Evolutionary conservation across 2,329 filamentous ascomycete species (phyloP).

Genomic region (Penicillium sp.): DNA sequence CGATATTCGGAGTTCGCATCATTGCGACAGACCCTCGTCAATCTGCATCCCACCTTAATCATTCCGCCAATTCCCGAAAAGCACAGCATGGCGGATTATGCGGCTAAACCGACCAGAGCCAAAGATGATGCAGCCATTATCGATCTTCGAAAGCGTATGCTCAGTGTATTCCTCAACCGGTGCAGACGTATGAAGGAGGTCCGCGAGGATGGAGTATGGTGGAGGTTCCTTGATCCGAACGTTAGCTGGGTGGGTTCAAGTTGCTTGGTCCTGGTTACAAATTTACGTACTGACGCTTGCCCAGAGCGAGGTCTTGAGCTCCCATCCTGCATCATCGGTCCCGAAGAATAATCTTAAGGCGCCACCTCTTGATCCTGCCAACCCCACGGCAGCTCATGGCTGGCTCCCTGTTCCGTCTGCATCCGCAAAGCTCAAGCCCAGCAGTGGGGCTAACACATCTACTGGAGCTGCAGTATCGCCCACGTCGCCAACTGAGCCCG

Average conservation of each 20-base stretch:
- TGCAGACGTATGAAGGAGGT: slow-evolving; percentile 92
- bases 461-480: slow-evolving; percentile 26
- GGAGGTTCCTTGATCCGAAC: slow-evolving; percentile 96
- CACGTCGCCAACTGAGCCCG: slow-evolving; percentile 52
- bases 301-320: slow-evolving; percentile 90
- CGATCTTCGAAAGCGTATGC: slow-evolving; percentile 92
- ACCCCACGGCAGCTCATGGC: slow-evolving; percentile 79
- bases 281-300: slow-evolving; percentile 25
- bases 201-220: slow-evolving; percentile 90
- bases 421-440: slow-evolving; percentile 78
- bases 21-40: slow-evolving; percentile 80
- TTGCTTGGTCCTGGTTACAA: not conserved
- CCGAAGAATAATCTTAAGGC: slow-evolving; percentile 94
- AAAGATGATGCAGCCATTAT: slow-evolving; percentile 98
- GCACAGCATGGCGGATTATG: slow-evolving; percentile 98
- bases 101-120: slow-evolving; percentile 93
- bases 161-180: slow-evolving; percentile 90
- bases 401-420: slow-evolving; percentile 82
- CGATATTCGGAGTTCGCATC: slow-evolving; percentile 97
- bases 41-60: slow-evolving; percentile 89
- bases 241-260: slow-evolving; percentile 80
- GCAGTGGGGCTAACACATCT: slow-evolving; percentile 51
- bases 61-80: slow-evolving; percentile 98
- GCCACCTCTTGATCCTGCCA: slow-evolving; percentile 92
- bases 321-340: slow-evolving; percentile 83